These are phyloP conservation scores for Saccharomycopsis malanga DNA, from an alignment of 805 yeast species.

Conservation along the genomic window DNA sequence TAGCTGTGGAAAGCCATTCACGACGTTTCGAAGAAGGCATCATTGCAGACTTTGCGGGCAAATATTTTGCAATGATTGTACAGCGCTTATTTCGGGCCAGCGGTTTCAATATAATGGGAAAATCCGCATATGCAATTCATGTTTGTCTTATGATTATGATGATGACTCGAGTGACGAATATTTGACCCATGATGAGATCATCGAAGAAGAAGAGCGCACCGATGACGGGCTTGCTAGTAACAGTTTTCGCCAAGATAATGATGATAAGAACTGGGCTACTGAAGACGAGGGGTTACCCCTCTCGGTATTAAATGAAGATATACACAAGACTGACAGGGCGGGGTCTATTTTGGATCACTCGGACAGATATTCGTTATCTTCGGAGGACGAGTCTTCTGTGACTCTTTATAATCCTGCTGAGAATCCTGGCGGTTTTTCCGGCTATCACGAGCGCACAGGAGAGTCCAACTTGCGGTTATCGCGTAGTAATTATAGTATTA, in stretches of 20 bases:
- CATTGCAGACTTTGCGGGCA: conserved; percentile 97
- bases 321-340: neutral
- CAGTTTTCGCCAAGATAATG: neutral
- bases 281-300: too few relatives aligned
- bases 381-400: conserved; percentile 64
- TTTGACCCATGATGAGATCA: conserved; percentile 13
- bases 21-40: conserved; percentile 84
- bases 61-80: conserved; percentile 82
- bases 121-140: conserved; percentile 70
- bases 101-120: conserved; percentile 58
- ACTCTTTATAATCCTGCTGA: conserved; percentile 55
- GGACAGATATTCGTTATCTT: conserved; percentile 6
- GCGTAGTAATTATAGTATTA: conserved; percentile 24
- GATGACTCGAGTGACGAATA: conserved; percentile 25
- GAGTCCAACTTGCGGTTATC: conserved; percentile 31
- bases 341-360: neutral
- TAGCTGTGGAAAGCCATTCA: conserved; percentile 70
- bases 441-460: conserved; percentile 30
- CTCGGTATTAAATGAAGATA: neutral
- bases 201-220: conserved; percentile 15
- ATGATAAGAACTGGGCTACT: neutral
- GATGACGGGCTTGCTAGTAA: conserved; percentile 3
- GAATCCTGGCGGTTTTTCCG: too few relatives aligned
- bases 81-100: conserved; percentile 61
- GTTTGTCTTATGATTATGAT: conserved; percentile 54